A percentile compares a stretch with the other conserved stretches of the same genome.
These are phyloP conservation scores for Saccharomyces hybrid DNA, from an alignment of 1,139 yeast genomes.

Conservation along the genomic window DNA sequence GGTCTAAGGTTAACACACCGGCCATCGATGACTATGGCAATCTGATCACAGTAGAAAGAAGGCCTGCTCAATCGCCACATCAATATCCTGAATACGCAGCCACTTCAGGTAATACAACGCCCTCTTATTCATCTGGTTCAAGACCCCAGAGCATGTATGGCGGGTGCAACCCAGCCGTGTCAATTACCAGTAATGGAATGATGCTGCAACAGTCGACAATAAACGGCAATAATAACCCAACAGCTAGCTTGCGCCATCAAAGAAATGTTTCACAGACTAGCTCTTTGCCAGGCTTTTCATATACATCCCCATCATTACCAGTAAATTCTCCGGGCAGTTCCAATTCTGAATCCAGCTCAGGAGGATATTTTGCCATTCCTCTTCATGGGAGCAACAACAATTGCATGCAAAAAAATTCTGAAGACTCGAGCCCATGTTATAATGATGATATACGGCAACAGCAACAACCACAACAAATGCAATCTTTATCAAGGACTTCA, in stretches of 20 bases:
- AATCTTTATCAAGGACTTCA: conserved; percentile 6
- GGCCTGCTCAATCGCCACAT: conserved; percentile 8
- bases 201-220: conserved; percentile 11
- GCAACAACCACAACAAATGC: conserved; percentile 5
- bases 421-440: conserved; percentile 13
- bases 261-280: neutral
- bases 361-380: conserved; percentile 33
- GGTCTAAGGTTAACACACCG: conserved; percentile 29
- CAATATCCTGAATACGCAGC: conserved; percentile 5
- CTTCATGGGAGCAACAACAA: conserved; percentile 6
- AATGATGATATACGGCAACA: conserved; percentile 7
- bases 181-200: conserved; percentile 15
- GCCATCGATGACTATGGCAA: conserved; percentile 34
- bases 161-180: conserved; percentile 1
- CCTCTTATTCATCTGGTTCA: conserved; percentile 7
- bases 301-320: conserved; percentile 7
- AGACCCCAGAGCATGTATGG: conserved; percentile 2
- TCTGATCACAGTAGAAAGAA: conserved; percentile 24
- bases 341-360: conserved; percentile 25
- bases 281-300: neutral
- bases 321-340: conserved; percentile 25
- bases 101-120: neutral
- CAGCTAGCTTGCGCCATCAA: conserved; percentile 5
- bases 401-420: conserved; percentile 11
- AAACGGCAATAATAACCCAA: conserved; percentile 7